Conservation (phyloP, 257 asterid species). For the Solanum stenotomum region DNA sequence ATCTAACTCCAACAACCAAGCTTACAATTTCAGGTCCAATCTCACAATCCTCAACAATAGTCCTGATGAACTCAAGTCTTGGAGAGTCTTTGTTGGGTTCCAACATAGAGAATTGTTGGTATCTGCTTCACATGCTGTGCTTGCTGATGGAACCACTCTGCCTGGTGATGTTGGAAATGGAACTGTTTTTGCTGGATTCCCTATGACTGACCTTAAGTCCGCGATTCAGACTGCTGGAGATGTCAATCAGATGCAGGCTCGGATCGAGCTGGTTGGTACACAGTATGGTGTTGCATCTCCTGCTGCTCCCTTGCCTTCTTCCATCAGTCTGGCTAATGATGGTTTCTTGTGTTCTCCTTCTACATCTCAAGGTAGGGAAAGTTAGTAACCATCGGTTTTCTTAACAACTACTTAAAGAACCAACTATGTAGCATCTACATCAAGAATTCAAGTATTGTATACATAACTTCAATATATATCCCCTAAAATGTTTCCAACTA, state of each 20-base stretch:
- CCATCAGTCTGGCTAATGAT: constrained; percentile 43
- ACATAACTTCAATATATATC: neutral
- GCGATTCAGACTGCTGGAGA: constrained; percentile 67
- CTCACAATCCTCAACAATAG: constrained; percentile 46
- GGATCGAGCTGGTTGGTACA: constrained; percentile 48
- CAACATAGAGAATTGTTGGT: constrained; percentile 40
- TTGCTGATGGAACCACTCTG: constrained; percentile 39
- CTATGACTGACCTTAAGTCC: constrained; percentile 37
- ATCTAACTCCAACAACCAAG: constrained; percentile 28
- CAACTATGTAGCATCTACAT: neutral
- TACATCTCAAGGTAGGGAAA: constrained; percentile 22
- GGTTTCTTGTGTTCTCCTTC: constrained; percentile 37
- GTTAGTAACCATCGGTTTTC: neutral
- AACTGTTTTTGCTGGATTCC: constrained; percentile 36
- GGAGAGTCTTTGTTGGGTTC: constrained; percentile 70
- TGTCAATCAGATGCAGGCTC: constrained; percentile 36
- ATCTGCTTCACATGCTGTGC: constrained; percentile 47
- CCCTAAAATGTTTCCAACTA: neutral
- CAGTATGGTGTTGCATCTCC: constrained; percentile 47
- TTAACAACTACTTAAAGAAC: neutral
- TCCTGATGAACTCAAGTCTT: constrained; percentile 32
- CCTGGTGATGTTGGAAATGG: constrained; percentile 63
- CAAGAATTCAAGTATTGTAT: neutral
- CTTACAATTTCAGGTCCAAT: constrained; percentile 50
- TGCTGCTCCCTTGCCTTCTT: constrained; percentile 37